Conservation (phyloP, 2,329 filamentous ascomycete species). For the Aspergillus transmontanensis region DNA sequence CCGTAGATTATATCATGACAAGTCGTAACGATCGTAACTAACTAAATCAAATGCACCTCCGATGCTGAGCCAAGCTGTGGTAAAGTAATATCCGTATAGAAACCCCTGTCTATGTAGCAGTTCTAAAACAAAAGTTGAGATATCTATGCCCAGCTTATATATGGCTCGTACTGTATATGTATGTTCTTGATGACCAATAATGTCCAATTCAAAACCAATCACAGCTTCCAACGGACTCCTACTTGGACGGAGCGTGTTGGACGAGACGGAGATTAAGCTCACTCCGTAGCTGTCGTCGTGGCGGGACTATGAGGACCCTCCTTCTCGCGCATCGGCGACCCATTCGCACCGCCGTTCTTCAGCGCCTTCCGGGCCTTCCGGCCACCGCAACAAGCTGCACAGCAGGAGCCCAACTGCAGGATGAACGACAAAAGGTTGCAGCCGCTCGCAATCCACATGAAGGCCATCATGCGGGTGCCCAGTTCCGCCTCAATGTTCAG, state of each 20-base stretch:
- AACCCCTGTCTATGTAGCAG: slow-evolving; percentile 5
- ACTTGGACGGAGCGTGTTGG: background rate
- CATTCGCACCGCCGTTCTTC: slow-evolving; percentile 16
- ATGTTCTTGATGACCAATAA: background rate
- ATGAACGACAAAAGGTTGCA: slow-evolving; percentile 70
- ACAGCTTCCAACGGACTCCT: background rate
- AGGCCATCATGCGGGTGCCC: slow-evolving; percentile 75
- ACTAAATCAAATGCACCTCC: slow-evolving; percentile 1
- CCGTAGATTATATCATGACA: background rate
- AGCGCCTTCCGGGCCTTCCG: slow-evolving; percentile 40
- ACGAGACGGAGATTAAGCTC: background rate
- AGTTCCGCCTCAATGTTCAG: slow-evolving; percentile 75
- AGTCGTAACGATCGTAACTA: slow-evolving; percentile 1
- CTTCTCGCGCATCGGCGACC: slow-evolving; percentile 19
- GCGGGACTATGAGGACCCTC: slow-evolving; percentile 12
- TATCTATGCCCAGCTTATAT: slow-evolving; percentile 8
- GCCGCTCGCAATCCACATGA: slow-evolving; percentile 82
- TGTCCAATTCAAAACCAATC: background rate
- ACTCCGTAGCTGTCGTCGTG: slow-evolving; percentile 3
- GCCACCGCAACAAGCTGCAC: slow-evolving; percentile 59
- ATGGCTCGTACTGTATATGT: background rate
- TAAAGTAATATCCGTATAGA: background rate
- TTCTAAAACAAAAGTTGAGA: slow-evolving; percentile 1
- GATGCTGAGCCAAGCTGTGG: background rate
- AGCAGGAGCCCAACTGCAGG: slow-evolving; percentile 75